Evolutionary conservation across 176 grass and related monocot species (phyloP).

Genomic region (Hyparrhenia diplandra): DNA sequence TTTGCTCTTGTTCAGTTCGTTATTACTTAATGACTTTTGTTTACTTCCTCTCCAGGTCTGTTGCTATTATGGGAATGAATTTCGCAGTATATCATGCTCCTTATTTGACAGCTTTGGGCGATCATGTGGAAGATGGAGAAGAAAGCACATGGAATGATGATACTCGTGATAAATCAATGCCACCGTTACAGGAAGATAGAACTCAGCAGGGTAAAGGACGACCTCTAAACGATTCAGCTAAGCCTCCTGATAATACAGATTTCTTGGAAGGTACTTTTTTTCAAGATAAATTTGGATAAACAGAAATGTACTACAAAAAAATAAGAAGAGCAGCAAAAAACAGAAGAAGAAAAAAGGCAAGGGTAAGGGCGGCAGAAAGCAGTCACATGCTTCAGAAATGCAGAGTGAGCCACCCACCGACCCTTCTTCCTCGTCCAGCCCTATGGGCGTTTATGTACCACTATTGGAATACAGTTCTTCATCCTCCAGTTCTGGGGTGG

Average conservation of each 20-base stretch:
- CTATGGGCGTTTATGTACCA: background rate
- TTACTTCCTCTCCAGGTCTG: background rate
- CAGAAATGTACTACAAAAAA: constrained; percentile 28
- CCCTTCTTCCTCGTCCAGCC: background rate
- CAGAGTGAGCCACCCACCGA: background rate
- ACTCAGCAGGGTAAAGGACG: background rate
- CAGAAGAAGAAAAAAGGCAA: constrained; percentile 9
- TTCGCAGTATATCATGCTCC: background rate
- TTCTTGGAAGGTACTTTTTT: constrained; percentile 27
- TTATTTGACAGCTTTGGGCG: too few relatives aligned
- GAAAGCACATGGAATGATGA: background rate
- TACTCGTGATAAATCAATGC: background rate
- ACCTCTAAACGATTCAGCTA: background rate
- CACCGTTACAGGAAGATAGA: background rate
- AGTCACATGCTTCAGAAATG: background rate
- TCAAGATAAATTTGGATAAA: background rate
- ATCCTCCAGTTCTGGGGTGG: background rate
- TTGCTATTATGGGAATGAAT: background rate
- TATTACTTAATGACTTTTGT: background rate
- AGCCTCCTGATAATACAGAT: background rate
- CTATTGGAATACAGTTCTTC: constrained; percentile 8
- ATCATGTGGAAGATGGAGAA: background rate
- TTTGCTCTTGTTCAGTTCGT: background rate
- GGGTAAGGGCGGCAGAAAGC: constrained; percentile 14
- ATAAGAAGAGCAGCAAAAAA: constrained; percentile 43